Evolutionary conservation across 2,329 filamentous ascomycete genomes (phyloP).

Genomic region (Zalaria obscura): DNA sequence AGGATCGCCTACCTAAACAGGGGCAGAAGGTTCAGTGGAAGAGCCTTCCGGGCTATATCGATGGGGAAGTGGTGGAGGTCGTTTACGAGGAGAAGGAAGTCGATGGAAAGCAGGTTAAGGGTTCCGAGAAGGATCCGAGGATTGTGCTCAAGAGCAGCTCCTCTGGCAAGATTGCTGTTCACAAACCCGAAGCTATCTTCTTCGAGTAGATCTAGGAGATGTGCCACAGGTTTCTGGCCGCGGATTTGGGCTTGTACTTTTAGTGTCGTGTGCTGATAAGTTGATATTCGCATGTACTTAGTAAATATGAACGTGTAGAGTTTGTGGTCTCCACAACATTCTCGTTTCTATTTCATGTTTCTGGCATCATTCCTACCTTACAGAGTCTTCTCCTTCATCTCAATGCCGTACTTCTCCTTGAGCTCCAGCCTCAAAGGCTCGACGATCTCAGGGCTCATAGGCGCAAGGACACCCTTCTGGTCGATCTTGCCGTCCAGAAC

Average conservation of each 20-base stretch:
- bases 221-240: no score
- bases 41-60: constrained; percentile 22
- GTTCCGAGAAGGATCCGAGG: constrained; percentile 26
- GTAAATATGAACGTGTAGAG: no score
- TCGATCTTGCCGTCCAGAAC: constrained; percentile 22
- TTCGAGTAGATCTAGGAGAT: constrained; percentile 15
- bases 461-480: constrained; percentile 47
- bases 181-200: constrained; percentile 29
- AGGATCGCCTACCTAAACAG: constrained; percentile 22
- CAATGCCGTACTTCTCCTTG: constrained; percentile 62
- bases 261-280: no score
- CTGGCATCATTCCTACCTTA: not conserved
- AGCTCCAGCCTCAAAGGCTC: constrained; percentile 64
- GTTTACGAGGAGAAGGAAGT: constrained; percentile 25
- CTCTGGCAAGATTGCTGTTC: constrained; percentile 27
- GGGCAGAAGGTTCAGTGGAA: constrained; percentile 30
- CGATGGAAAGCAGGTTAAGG: constrained; percentile 27
- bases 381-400: constrained; percentile 53
- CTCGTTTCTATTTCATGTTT: not conserved
- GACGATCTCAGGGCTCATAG: constrained; percentile 58
- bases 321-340: not conserved
- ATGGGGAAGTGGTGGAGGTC: constrained; percentile 28
- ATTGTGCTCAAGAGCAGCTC: constrained; percentile 25
- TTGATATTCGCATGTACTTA: no score
- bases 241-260: no score